Conservation (phyloP, 495 filamentous ascomycete genomes). For the Daldinia grandis region DNA sequence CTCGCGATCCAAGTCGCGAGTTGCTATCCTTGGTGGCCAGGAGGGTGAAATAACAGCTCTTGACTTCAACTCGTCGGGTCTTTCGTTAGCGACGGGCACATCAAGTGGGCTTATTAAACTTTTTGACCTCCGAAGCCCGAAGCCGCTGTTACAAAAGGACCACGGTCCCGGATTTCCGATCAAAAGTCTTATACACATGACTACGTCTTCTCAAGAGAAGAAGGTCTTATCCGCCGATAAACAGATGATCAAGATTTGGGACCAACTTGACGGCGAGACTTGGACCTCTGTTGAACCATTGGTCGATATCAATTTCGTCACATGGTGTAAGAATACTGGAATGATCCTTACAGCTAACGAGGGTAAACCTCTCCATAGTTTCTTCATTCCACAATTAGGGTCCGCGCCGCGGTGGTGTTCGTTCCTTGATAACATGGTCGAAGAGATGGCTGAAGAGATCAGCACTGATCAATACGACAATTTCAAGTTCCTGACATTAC, state of each 20-base stretch:
- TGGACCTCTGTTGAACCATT: conserved; percentile 97
- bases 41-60: conserved; percentile 85
- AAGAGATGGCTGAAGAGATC: conserved; percentile 90
- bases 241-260: conserved; percentile 96
- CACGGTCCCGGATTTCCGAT: conserved; percentile 94
- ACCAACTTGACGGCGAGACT: conserved; percentile 77
- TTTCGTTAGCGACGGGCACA: conserved; percentile 88
- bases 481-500: conserved; percentile 93
- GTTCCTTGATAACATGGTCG: conserved; percentile 95
- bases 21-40: conserved; percentile 73
- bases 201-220: conserved; percentile 77
- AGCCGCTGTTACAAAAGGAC: conserved; percentile 86
- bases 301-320: conserved; percentile 92
- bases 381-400: conserved; percentile 86
- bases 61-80: conserved; percentile 83
- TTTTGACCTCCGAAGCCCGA: conserved; percentile 90
- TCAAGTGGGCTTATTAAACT: conserved; percentile 88
- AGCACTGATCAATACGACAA: conserved; percentile 91
- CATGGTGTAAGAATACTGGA: conserved; percentile 83
- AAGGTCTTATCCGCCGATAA: conserved; percentile 94
- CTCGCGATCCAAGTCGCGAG: conserved; percentile 77
- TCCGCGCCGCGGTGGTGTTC: conserved; percentile 95
- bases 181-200: conserved; percentile 87
- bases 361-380: conserved; percentile 88
- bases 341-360: conserved; percentile 96